These are phyloP conservation scores for Mycena olivaceomarginata DNA, from an alignment of 768 basidiomycete species.

Conservation along the genomic window DNA sequence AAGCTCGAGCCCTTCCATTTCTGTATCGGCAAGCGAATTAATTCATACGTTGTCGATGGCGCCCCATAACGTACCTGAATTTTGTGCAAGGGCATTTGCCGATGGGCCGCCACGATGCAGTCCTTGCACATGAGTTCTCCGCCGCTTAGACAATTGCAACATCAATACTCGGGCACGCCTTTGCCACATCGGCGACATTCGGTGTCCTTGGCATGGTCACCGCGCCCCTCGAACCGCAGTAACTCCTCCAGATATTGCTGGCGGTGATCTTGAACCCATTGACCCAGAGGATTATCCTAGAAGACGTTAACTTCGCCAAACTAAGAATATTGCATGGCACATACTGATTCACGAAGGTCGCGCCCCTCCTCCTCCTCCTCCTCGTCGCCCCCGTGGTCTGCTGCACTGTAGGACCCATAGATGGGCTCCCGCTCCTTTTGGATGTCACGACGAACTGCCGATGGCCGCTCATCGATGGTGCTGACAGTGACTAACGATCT, in stretches of 20 bases:
- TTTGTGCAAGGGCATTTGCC: constrained; percentile 32
- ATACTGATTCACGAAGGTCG: too few relatives aligned
- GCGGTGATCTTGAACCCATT: constrained; percentile 23
- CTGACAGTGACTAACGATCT: too few relatives aligned
- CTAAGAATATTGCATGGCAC: neutral
- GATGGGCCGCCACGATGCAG: constrained; percentile 31
- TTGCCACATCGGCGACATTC: constrained; percentile 1
- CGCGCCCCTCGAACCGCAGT: constrained; percentile 37
- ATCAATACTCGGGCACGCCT: constrained; percentile 16
- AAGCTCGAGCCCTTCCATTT: constrained; percentile 35
- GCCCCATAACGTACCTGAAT: constrained; percentile 35
- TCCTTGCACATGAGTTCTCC: constrained; percentile 10
- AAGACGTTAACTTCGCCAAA: neutral
- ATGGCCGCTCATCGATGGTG: too few relatives aligned
- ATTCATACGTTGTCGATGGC: too few relatives aligned
- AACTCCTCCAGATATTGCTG: constrained; percentile 42
- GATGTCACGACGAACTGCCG: too few relatives aligned
- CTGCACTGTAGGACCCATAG: too few relatives aligned
- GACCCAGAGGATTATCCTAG: constrained; percentile 27
- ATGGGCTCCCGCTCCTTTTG: too few relatives aligned
- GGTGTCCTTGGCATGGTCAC: neutral
- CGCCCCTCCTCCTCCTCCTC: too few relatives aligned
- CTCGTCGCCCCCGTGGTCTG: too few relatives aligned
- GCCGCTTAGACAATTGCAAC: constrained; percentile 37
- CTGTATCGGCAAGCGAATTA: neutral